Evolutionary conservation across 306 rosid genomes (phyloP).

Genomic region (Mimosa pudica): DNA sequence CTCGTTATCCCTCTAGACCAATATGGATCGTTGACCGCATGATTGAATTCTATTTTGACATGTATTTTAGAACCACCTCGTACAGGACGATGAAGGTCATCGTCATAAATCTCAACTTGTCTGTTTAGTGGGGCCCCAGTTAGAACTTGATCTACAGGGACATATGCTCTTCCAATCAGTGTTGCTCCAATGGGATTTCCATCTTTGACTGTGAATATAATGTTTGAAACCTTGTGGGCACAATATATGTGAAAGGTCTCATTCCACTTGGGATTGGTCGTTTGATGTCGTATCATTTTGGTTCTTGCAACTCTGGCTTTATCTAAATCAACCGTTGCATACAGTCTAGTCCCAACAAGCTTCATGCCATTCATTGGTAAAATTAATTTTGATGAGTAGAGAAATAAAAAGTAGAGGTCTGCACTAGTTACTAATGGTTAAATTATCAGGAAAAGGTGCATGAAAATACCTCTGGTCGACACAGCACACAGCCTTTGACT

Average conservation of each 20-base stretch:
- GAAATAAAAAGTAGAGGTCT: background rate
- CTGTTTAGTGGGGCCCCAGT: slow-evolving; percentile 32
- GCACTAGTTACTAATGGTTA: background rate
- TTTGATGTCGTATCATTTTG: slow-evolving; percentile 42
- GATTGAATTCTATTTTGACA: slow-evolving; percentile 47
- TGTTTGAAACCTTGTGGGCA: slow-evolving; percentile 62
- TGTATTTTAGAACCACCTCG: slow-evolving; percentile 52
- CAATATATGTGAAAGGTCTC: slow-evolving; percentile 64
- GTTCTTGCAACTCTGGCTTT: slow-evolving; percentile 66
- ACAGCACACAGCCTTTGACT: slow-evolving; percentile 60
- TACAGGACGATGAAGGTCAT: slow-evolving; percentile 49
- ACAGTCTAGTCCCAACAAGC: slow-evolving; percentile 67
- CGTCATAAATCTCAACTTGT: slow-evolving; percentile 66
- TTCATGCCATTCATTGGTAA: slow-evolving; percentile 20
- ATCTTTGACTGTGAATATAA: slow-evolving; percentile 75
- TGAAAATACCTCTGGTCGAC: slow-evolving; percentile 61
- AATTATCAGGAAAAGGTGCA: background rate
- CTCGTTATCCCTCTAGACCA: slow-evolving; percentile 60
- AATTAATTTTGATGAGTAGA: background rate
- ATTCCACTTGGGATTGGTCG: slow-evolving; percentile 55
- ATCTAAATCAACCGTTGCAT: slow-evolving; percentile 85
- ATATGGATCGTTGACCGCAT: slow-evolving; percentile 29
- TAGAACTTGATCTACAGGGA: slow-evolving; percentile 51
- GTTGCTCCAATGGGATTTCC: slow-evolving; percentile 68
- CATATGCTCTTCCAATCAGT: slow-evolving; percentile 74